phyloP scores from a whole-genome alignment of 2,329 filamentous ascomycete species.

The Zarea fungicola region DNA sequence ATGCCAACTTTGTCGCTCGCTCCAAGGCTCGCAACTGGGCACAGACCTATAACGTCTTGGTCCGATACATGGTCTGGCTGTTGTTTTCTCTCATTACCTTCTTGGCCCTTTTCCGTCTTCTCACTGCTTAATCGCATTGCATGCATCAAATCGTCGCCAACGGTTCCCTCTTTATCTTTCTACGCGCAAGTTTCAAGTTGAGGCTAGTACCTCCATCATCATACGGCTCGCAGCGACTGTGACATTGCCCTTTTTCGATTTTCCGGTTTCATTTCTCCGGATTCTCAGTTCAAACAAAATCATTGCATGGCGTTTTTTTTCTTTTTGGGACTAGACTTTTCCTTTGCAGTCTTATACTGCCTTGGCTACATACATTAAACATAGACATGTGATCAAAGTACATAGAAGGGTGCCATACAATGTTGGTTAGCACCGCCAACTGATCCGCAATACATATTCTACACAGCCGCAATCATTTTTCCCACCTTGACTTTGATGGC shows the following conservation, averaged over 20 bases:
- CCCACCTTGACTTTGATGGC: no score
- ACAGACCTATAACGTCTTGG: conserved; percentile 30
- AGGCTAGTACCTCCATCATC: conserved; percentile 3
- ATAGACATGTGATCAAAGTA: no score
- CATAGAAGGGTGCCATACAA: conserved; percentile 5
- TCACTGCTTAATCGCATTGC: background rate
- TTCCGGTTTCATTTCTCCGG: background rate
- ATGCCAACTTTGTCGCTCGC: conserved; percentile 29
- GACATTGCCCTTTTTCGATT: no score
- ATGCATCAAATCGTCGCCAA: background rate
- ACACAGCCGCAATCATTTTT: no score
- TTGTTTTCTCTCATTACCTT: conserved; percentile 14
- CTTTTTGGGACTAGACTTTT: background rate
- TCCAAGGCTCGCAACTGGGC: conserved; percentile 28
- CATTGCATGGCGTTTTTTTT: conserved; percentile 8
- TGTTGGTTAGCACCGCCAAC: conserved; percentile 6
- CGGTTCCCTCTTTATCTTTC: background rate
- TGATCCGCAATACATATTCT: background rate
- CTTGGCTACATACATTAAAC: no score
- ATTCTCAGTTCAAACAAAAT: background rate
- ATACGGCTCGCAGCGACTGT: background rate
- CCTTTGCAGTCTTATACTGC: no score
- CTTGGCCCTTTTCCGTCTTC: conserved; percentile 6
- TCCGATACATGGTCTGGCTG: conserved; percentile 22
- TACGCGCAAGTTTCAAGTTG: background rate